These are phyloP conservation scores for Peribolospora kevripleyi DNA, from an alignment of 768 basidiomycete species.

Conservation along the genomic window DNA sequence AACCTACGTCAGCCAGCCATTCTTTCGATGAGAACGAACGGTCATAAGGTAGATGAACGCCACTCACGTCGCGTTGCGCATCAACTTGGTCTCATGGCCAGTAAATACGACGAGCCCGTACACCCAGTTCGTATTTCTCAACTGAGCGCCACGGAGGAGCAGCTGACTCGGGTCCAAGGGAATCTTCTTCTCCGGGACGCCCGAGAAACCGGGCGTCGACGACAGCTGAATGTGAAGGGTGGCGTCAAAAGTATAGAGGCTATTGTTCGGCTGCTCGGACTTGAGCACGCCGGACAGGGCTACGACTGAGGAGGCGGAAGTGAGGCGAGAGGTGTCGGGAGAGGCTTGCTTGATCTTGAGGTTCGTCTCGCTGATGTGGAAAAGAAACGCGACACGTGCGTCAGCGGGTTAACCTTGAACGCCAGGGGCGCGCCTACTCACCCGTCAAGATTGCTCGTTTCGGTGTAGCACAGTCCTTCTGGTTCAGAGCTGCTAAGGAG, in stretches of 20 bases:
- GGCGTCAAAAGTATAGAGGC: conserved; percentile 75
- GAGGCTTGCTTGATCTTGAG: conserved; percentile 96
- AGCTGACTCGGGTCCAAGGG: conserved; percentile 89
- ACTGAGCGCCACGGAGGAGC: conserved; percentile 74
- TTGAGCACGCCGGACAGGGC: conserved; percentile 58
- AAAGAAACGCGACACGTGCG: not conserved
- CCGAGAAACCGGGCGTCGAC: conserved; percentile 20
- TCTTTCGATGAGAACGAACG: not conserved
- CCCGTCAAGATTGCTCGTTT: conserved; percentile 95
- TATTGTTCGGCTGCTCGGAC: conserved; percentile 93
- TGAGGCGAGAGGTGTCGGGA: conserved; percentile 49
- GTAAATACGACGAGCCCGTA: conserved; percentile 86
- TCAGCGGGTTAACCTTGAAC: not conserved
- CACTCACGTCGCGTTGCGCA: conserved; percentile 89
- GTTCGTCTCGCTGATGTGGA: conserved; percentile 55
- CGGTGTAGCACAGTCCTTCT: conserved; percentile 90
- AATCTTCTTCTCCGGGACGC: conserved; percentile 45
- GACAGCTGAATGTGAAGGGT: conserved; percentile 29
- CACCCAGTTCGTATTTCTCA: conserved; percentile 88
- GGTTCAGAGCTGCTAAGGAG: conserved; percentile 77
- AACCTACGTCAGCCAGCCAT: not conserved
- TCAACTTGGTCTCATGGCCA: conserved; percentile 92
- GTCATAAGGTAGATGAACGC: not conserved
- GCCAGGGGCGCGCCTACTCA: conserved; percentile 18
- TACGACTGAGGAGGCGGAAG: conserved; percentile 47